phyloP scores from a whole-genome alignment of 2,329 filamentous ascomycete genomes.

The Thielaviopsis punctulata region DNA sequence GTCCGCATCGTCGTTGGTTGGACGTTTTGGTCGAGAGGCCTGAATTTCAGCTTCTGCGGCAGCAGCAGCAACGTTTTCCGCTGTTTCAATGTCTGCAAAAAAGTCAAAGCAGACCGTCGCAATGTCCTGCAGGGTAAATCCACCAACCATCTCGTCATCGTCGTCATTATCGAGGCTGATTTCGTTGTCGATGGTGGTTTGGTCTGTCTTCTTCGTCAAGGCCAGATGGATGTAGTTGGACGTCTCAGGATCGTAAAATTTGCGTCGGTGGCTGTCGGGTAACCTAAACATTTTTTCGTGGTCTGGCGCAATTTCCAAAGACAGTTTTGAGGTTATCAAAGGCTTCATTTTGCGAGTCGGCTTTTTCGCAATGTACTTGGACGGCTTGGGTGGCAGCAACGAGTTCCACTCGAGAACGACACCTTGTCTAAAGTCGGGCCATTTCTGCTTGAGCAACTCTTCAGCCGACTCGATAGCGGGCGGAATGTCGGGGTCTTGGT shows the following conservation, averaged over 20 bases:
- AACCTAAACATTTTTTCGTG: slow-evolving; percentile 74
- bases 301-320: slow-evolving; percentile 68
- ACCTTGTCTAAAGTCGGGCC: slow-evolving; percentile 63
- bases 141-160: slow-evolving; percentile 50
- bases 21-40: background rate
- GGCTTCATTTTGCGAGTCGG: slow-evolving; percentile 66
- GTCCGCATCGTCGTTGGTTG: slow-evolving; percentile 17
- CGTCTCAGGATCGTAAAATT: slow-evolving; percentile 31
- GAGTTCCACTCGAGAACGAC: slow-evolving; percentile 64
- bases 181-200: slow-evolving; percentile 18
- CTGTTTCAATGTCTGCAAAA: slow-evolving; percentile 13
- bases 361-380: slow-evolving; percentile 61
- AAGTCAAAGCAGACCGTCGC: slow-evolving; percentile 48
- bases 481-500: slow-evolving; percentile 47
- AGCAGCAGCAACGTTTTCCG: slow-evolving; percentile 6
- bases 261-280: slow-evolving; percentile 26
- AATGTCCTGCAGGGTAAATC: slow-evolving; percentile 63
- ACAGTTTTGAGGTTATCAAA: slow-evolving; percentile 73
- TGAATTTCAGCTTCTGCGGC: background rate
- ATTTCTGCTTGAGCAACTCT: slow-evolving; percentile 63
- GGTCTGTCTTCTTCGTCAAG: slow-evolving; percentile 22
- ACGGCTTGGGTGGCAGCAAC: slow-evolving; percentile 64
- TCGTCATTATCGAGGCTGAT: slow-evolving; percentile 34
- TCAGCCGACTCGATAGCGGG: slow-evolving; percentile 54
- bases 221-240: slow-evolving; percentile 13